Conservation (phyloP, 2,329 filamentous ascomycete species). For the Botrytis tulipae region DNA sequence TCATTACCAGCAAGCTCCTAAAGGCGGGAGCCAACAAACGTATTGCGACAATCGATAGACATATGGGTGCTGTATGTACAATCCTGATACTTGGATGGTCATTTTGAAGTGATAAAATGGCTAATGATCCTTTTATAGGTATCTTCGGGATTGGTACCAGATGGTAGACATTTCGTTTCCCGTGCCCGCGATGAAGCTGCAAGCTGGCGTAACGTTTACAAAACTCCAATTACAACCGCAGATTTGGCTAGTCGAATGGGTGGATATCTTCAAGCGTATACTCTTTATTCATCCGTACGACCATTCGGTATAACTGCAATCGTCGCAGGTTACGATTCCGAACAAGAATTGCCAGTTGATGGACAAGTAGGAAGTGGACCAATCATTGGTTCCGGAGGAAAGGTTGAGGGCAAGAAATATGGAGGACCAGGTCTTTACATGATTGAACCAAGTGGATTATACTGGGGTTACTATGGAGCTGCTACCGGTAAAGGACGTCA, state of each 20-base stretch:
- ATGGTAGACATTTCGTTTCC: slow-evolving; percentile 92
- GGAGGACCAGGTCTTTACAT: slow-evolving; percentile 96
- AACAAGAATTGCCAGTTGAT: slow-evolving; percentile 80
- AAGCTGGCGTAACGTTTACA: slow-evolving; percentile 90
- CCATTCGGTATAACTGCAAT: slow-evolving; percentile 97
- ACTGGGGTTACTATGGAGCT: slow-evolving; percentile 99
- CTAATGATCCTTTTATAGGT: slow-evolving; percentile 56
- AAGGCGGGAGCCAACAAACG: slow-evolving; percentile 96
- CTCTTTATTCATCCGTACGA: slow-evolving; percentile 92
- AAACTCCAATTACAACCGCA: slow-evolving; percentile 84
- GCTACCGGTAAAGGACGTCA: slow-evolving; percentile 96
- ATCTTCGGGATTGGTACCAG: slow-evolving; percentile 89
- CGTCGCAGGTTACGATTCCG: slow-evolving; percentile 88
- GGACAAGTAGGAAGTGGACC: slow-evolving; percentile 86
- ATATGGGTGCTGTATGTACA: slow-evolving; percentile 80
- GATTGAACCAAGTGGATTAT: slow-evolving; percentile 95
- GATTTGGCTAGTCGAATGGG: slow-evolving; percentile 92
- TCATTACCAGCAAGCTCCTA: slow-evolving; percentile 90
- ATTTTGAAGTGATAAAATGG: slow-evolving; percentile 22
- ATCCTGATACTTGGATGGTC: not conserved
- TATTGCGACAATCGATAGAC: slow-evolving; percentile 90
- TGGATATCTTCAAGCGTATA: slow-evolving; percentile 95
- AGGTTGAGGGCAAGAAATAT: slow-evolving; percentile 70
- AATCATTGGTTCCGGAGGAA: slow-evolving; percentile 76
- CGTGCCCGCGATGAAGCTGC: slow-evolving; percentile 91